Percentiles rank a stretch among this genome's conserved stretches.
Evolutionary conservation across 768 basidiomycete species (phyloP).

Genomic region (Leccinum variicolor): DNA sequence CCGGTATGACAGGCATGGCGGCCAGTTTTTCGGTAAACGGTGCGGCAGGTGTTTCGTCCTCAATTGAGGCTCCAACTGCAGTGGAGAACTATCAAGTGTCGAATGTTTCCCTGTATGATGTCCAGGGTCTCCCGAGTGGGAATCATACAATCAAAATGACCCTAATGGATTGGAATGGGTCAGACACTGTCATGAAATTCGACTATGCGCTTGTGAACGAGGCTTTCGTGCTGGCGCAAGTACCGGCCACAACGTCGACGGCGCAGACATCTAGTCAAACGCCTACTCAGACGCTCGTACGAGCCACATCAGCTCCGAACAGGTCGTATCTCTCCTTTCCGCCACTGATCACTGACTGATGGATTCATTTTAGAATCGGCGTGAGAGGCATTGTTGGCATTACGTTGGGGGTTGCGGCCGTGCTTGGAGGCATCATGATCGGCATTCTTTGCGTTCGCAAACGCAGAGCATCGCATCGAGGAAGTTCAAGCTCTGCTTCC

Average conservation of each 20-base stretch:
- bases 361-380: slow-evolving; percentile 6
- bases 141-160: slow-evolving; percentile 23
- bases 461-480: not conserved
- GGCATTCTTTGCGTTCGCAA: slow-evolving; percentile 8
- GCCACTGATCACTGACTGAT: slow-evolving; percentile 2
- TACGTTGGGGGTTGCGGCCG: slow-evolving; percentile 7
- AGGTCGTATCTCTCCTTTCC: slow-evolving; percentile 7
- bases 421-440: not conserved
- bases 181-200: slow-evolving; percentile 21
- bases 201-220: slow-evolving; percentile 26
- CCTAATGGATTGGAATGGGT: slow-evolving; percentile 18
- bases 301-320: not conserved
- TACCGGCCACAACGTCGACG: not conserved
- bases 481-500: not conserved
- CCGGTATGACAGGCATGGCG: slow-evolving; percentile 17
- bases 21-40: slow-evolving; percentile 21
- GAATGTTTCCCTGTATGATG: slow-evolving; percentile 17
- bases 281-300: not conserved
- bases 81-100: slow-evolving; percentile 14
- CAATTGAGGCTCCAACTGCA: not conserved
- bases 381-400: slow-evolving; percentile 13
- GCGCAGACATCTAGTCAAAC: slow-evolving; percentile 1
- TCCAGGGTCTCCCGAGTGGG: slow-evolving; percentile 2
- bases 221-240: too few relatives aligned
- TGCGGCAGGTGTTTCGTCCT: not conserved